phyloP scores from a whole-genome alignment of 257 asterid genomes.

The Solanum ossicruentum region DNA sequence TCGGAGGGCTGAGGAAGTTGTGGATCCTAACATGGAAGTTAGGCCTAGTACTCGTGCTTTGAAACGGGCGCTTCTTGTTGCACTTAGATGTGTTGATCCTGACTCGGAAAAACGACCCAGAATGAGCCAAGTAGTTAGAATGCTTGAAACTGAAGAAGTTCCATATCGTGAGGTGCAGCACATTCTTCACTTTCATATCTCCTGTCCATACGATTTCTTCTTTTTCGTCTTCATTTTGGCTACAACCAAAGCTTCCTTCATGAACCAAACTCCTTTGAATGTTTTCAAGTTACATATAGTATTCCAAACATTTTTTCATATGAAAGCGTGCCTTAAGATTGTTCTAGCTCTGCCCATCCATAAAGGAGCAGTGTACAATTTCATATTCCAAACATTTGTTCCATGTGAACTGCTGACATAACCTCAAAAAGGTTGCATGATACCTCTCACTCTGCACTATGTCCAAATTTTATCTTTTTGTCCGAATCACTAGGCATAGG shows the following conservation, averaged over 20 bases:
- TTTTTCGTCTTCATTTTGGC: not conserved
- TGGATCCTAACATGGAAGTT: conserved; percentile 66
- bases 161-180: conserved; percentile 62
- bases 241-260: not conserved
- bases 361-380: not conserved
- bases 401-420: not conserved
- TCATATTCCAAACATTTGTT: not conserved
- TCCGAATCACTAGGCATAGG: not conserved
- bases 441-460: not conserved
- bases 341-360: not conserved
- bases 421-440: not conserved
- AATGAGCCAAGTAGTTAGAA: conserved; percentile 83
- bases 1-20: conserved; percentile 89
- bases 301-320: not conserved
- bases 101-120: conserved; percentile 87
- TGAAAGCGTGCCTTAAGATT: not conserved
- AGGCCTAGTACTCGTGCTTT: conserved; percentile 64
- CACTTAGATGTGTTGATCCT: conserved; percentile 88
- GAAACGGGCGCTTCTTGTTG: conserved; percentile 81
- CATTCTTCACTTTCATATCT: not conserved
- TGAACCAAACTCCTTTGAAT: not conserved
- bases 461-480: not conserved
- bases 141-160: conserved; percentile 84
- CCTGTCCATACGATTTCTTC: not conserved
- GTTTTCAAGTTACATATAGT: not conserved